Evolutionary conservation across 2,329 filamentous ascomycete genomes (phyloP).

Genomic region (Sclerotinia nivalis): DNA sequence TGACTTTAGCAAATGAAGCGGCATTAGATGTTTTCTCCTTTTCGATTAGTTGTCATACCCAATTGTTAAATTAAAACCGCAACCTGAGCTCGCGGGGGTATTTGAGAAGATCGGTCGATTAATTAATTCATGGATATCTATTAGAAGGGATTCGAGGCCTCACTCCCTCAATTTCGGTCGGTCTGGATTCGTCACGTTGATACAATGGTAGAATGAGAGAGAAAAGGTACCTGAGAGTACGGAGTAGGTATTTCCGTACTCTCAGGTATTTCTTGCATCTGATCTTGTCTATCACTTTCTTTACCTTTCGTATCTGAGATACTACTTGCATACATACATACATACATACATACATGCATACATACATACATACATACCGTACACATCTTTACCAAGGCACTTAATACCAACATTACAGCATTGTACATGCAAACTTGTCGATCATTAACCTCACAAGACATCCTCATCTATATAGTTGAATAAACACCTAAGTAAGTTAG

Average conservation of each 20-base stretch:
- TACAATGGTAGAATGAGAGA: neutral
- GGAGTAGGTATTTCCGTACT: too few species aligned
- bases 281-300: neutral
- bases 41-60: neutral
- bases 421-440: neutral
- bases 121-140: neutral
- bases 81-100: neutral
- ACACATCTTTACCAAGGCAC: neutral
- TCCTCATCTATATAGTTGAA: neutral
- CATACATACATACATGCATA: neutral
- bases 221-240: neutral
- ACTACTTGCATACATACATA: neutral
- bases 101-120: neutral
- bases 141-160: constrained; percentile 11
- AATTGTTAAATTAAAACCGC: neutral
- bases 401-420: neutral
- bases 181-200: neutral
- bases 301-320: constrained; percentile 1
- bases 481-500: neutral
- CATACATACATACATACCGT: neutral
- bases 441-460: constrained; percentile 3
- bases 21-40: neutral
- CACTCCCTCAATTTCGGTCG: neutral
- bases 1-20: neutral
- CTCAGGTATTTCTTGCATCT: neutral